Conservation (phyloP, 306 rosid species). For the Albizia julibrissin region DNA sequence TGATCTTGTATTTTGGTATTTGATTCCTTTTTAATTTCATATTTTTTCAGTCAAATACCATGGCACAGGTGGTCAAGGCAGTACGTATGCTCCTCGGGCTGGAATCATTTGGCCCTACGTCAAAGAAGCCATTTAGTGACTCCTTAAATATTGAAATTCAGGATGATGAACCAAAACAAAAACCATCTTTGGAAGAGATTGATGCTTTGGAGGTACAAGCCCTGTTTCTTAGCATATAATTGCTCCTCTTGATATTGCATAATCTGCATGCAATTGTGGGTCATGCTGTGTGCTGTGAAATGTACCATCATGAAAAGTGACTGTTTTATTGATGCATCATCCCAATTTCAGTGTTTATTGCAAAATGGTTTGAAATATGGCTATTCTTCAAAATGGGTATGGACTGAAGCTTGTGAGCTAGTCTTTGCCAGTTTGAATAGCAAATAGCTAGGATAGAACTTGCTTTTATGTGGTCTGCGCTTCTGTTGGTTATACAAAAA, state of each 20-base stretch:
- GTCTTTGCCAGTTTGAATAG: background rate
- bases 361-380: background rate
- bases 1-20: slow-evolving; percentile 25
- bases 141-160: slow-evolving; percentile 70
- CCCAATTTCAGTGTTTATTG: background rate
- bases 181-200: slow-evolving; percentile 19
- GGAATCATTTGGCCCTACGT: slow-evolving; percentile 54
- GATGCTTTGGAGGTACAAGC: slow-evolving; percentile 17
- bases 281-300: background rate
- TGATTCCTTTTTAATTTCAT: slow-evolving; percentile 22
- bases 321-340: background rate
- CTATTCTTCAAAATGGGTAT: background rate
- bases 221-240: background rate
- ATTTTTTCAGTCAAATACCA: slow-evolving; percentile 75
- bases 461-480: background rate
- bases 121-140: slow-evolving; percentile 49
- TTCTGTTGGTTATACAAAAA: background rate
- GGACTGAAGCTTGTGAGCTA: background rate
- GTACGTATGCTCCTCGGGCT: slow-evolving; percentile 83
- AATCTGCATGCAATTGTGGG: background rate
- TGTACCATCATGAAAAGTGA: background rate
- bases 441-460: background rate
- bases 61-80: slow-evolving; percentile 98
- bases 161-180: slow-evolving; percentile 86
- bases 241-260: background rate